Percentiles rank a stretch among this genome's conserved stretches.
Evolutionary conservation across 768 basidiomycete species (phyloP).

Genomic region (Tylopilus balloui): DNA sequence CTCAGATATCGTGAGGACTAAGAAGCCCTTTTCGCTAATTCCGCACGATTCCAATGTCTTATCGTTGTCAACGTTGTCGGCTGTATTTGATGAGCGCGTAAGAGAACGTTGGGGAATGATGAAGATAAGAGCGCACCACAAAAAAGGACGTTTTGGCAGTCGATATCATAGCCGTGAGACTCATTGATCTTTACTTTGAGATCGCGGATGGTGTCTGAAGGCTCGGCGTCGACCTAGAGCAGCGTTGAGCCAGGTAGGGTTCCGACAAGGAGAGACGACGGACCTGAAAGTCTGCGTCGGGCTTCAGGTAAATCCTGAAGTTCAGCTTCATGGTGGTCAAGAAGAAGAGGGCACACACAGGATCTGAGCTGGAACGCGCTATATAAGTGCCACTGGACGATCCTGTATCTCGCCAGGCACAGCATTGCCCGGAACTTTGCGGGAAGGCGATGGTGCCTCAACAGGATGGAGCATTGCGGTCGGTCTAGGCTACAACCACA

Average conservation of each 20-base stretch:
- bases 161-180: neutral
- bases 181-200: slow-evolving; percentile 4
- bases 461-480: too few relatives aligned
- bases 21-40: neutral
- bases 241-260: neutral
- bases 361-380: neutral
- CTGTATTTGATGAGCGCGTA: neutral
- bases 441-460: too few relatives aligned
- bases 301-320: slow-evolving; percentile 4
- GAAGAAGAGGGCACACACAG: neutral
- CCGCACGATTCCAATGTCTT: slow-evolving; percentile 3
- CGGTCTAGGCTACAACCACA: too few relatives aligned
- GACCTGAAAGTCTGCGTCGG: slow-evolving; percentile 1
- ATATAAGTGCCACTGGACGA: too few relatives aligned
- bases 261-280: neutral
- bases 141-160: neutral
- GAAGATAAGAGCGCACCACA: neutral
- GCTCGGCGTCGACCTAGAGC: slow-evolving; percentile 2
- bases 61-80: neutral
- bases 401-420: too few relatives aligned
- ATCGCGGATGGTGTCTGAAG: slow-evolving; percentile 4
- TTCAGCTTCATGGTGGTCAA: slow-evolving; percentile 6
- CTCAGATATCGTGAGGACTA: neutral
- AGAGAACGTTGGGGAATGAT: neutral
- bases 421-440: too few relatives aligned